Evolutionary conservation across 2,329 filamentous ascomycete species (phyloP).

Genomic region (Cryphonectria radicalis): DNA sequence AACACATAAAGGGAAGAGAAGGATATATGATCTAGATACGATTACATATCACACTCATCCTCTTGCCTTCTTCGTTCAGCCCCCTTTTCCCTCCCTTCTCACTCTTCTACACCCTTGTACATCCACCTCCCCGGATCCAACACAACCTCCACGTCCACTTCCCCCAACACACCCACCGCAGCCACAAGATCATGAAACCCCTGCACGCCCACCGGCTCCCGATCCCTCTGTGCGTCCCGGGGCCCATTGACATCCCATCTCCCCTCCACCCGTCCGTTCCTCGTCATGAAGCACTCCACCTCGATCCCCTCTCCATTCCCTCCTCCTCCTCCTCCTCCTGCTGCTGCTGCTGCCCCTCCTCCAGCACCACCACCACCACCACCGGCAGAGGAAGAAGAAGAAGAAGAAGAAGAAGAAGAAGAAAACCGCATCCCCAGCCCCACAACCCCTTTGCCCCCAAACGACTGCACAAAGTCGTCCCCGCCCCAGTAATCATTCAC

Average conservation of each 20-base stretch:
- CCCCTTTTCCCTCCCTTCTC: not conserved
- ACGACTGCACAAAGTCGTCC: constrained; percentile 67
- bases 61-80: not conserved
- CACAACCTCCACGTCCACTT: constrained; percentile 45
- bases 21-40: not conserved
- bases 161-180: constrained; percentile 11
- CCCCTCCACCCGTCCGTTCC: constrained; percentile 62
- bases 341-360: too few species aligned
- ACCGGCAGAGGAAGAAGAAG: constrained; percentile 36
- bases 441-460: constrained; percentile 67
- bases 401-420: constrained; percentile 41
- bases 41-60: not conserved
- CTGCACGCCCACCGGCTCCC: constrained; percentile 68
- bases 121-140: constrained; percentile 64
- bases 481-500: constrained; percentile 78
- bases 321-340: too few species aligned
- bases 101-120: constrained; percentile 42
- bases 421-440: constrained; percentile 72
- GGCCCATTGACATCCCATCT: constrained; percentile 78
- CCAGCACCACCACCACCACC: constrained; percentile 9
- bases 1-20: not conserved
- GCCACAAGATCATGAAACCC: constrained; percentile 63
- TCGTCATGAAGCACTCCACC: constrained; percentile 71
- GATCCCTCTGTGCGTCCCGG: constrained; percentile 64
- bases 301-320: constrained; percentile 36